Conservation (phyloP, 106 monocot species). For the Dioscorea alata region DNA sequence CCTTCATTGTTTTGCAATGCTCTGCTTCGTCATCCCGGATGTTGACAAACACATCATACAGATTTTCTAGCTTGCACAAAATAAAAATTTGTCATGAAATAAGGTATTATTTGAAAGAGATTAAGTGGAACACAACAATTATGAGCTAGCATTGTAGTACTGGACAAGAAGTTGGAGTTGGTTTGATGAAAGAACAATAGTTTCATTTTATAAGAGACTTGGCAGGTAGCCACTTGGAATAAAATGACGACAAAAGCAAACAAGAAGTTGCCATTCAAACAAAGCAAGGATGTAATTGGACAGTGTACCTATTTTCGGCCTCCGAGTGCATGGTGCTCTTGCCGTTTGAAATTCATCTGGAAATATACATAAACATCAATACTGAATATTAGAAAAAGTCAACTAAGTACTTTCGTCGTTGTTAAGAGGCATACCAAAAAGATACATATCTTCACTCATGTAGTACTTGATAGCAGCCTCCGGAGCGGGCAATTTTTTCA, state of each 20-base stretch:
- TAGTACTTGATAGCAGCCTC: constrained; percentile 82
- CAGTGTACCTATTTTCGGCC: constrained; percentile 74
- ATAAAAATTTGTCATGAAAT: background rate
- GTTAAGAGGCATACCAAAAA: constrained; percentile 61
- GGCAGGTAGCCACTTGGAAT: background rate
- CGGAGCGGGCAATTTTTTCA: constrained; percentile 79
- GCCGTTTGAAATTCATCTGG: constrained; percentile 96
- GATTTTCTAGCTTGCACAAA: constrained; percentile 47
- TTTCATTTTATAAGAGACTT: too few relatives aligned
- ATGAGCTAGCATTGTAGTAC: background rate
- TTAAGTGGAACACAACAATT: background rate
- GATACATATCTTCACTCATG: constrained; percentile 82
- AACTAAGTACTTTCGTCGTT: background rate
- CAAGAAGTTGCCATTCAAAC: background rate
- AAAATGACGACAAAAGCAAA: background rate
- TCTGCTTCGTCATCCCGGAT: constrained; percentile 87
- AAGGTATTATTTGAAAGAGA: background rate
- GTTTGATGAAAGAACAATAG: background rate
- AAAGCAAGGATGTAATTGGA: background rate
- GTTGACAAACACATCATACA: constrained; percentile 93
- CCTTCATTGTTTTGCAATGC: constrained; percentile 96
- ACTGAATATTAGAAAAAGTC: background rate
- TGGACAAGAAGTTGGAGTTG: background rate
- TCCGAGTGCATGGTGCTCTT: constrained; percentile 69
- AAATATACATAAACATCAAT: constrained; percentile 2